Evolutionary conservation across 768 basidiomycete species (phyloP), one percentile per base, ranked within the genome.

Genomic region (Tulasnella sp.): DNA sequence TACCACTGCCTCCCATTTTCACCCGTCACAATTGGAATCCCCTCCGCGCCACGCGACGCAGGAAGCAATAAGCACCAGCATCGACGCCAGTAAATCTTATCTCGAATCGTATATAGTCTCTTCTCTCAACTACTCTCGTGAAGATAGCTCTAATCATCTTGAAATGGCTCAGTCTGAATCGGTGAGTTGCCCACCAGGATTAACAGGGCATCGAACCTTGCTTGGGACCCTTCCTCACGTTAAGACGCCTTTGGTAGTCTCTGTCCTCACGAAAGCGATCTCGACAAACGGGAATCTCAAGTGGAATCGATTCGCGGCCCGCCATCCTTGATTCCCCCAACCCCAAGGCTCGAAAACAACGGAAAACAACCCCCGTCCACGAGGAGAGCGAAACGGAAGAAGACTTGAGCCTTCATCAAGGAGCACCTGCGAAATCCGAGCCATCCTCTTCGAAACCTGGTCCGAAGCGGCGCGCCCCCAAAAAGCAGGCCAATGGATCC

Each of bases 331-430:
- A n/a, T 31, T 76, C 76, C 28, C 76, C 76, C 11, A 76, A 76
- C 48, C 76, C 76, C n/a, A 76, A 76, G 24, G 76, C 76, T 20
- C 41, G 76, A 8, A 76, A 76, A 28, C 76, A 76, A 40, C 22
- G 46, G 24, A 76, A 76, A 50, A 76, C 76, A n/a, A 44, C n/a
- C 34, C 34, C 46, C 34, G 20, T 48, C 28, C 34, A 46, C 3
- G 42, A 50, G 8, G 76, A 37, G 7, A 58, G 76, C 24, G 76
- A 76, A 58, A 22, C 24, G 34, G 76, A 76, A n/a, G 42, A 46
- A 37, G 76, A 76, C 42, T 24, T 34, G n/a, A 24, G 28, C 22
- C 34, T 34, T 76, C 46, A 8, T 6, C 48, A 11, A n/a, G 28
- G 22, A n/a, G 42, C 22, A 8, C 34, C 5, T 8, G 8, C 76